phyloP scores from a whole-genome alignment of 2,329 filamentous ascomycete species.

The Ceratocystis colombiana region DNA sequence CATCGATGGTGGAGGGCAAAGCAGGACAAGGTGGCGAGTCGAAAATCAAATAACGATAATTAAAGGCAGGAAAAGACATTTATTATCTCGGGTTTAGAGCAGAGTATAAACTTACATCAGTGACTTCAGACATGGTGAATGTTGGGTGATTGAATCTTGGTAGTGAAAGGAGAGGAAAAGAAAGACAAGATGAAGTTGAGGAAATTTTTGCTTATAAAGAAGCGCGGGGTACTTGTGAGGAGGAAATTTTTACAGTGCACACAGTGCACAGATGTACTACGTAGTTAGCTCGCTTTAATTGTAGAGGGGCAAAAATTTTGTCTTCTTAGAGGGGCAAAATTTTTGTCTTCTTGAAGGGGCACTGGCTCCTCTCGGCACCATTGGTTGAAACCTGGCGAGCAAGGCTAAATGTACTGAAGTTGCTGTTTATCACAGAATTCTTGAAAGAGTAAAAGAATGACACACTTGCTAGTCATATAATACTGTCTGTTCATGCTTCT shows the following conservation, averaged over 20 bases:
- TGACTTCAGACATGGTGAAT: conserved; percentile 46
- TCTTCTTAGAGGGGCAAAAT: conserved; percentile 21
- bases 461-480: background rate
- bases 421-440: background rate
- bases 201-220: conserved; percentile 28
- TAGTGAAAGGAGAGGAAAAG: conserved; percentile 29
- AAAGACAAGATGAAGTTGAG: conserved; percentile 27
- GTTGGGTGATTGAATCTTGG: conserved; percentile 31
- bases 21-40: background rate
- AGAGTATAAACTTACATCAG: conserved; percentile 40
- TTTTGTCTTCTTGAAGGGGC: conserved; percentile 16
- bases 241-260: conserved; percentile 25
- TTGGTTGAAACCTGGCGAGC: background rate
- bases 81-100: background rate
- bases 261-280: conserved; percentile 24
- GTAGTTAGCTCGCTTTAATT: conserved; percentile 12
- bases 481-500: background rate
- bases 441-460: background rate
- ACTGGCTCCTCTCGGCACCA: conserved; percentile 19
- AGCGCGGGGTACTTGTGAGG: conserved; percentile 26
- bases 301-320: conserved; percentile 21
- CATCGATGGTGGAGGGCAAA: conserved; percentile 4
- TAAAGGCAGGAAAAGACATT: background rate
- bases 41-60: background rate
- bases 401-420: background rate